Conservation (phyloP, 306 rosid species). For the Medicago ruthenica region DNA sequence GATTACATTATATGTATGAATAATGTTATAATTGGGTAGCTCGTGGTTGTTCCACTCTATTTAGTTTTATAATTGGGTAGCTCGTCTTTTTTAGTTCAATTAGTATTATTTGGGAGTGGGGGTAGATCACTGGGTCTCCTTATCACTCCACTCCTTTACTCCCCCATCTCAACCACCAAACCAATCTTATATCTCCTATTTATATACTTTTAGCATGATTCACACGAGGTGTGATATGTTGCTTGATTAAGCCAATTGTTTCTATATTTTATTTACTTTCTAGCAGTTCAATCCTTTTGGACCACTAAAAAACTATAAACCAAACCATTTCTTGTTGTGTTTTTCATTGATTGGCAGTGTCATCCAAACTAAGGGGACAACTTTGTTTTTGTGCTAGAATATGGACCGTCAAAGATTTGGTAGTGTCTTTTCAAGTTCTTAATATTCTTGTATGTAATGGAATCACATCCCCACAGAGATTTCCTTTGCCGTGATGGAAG, state of each 20-base stretch:
- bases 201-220: constrained; percentile 1
- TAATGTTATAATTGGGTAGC: constrained; percentile 28
- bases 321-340: constrained; percentile 12
- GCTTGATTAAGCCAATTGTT: constrained; percentile 10
- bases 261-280: constrained; percentile 15
- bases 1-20: neutral
- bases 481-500: constrained; percentile 19
- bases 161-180: neutral
- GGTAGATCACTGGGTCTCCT: neutral
- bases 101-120: neutral
- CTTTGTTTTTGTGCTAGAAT: constrained; percentile 5
- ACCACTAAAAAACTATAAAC: neutral
- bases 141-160: neutral
- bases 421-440: neutral
- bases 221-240: constrained; percentile 13
- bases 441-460: constrained; percentile 16
- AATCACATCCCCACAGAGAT: constrained; percentile 21
- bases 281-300: constrained; percentile 1
- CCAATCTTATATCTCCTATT: neutral
- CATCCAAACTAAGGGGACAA: constrained; percentile 12
- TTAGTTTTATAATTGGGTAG: neutral
- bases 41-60: constrained; percentile 3
- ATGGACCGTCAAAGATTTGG: constrained; percentile 27
- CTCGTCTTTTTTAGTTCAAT: neutral
- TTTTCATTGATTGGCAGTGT: constrained; percentile 2